These are phyloP conservation scores for Scheffersomyces stambukii DNA, from an alignment of 1,139 yeast species.

Conservation along the genomic window DNA sequence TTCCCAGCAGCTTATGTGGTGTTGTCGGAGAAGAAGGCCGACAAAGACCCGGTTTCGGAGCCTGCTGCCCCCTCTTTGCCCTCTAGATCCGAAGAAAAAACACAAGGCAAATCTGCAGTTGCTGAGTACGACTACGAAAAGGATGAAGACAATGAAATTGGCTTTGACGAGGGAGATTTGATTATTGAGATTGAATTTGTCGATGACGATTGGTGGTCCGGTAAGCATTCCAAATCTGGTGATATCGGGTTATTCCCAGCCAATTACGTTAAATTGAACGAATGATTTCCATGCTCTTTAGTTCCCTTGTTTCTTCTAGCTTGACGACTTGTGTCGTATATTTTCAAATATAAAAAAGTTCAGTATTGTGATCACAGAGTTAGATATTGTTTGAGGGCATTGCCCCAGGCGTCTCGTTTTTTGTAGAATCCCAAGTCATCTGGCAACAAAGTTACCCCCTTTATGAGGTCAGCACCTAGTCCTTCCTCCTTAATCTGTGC, in stretches of 20 bases:
- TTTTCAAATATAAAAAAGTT: no score
- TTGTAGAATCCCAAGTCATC: conserved; percentile 58
- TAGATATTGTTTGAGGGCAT: no score
- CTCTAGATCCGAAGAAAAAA: conserved; percentile 7
- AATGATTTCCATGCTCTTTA: no score
- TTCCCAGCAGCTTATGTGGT: conserved; percentile 73
- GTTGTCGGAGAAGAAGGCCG: conserved; percentile 21
- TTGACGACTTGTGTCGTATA: no score
- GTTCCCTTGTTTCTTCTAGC: no score
- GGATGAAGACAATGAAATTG: conserved; percentile 81
- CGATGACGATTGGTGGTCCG: conserved; percentile 98
- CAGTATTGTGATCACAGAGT: no score
- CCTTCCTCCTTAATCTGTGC: conserved; percentile 33
- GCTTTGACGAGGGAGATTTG: conserved; percentile 75
- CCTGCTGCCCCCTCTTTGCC: conserved; percentile 15
- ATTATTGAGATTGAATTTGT: conserved; percentile 82
- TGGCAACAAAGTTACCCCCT: conserved; percentile 59
- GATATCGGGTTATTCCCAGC: conserved; percentile 87
- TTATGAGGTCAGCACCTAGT: conserved; percentile 39
- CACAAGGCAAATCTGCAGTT: conserved; percentile 48
- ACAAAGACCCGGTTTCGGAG: conserved; percentile 1
- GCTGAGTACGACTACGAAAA: conserved; percentile 69
- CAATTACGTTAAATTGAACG: conserved; percentile 60
- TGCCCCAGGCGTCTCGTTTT: conserved; percentile 60
- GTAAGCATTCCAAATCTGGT: conserved; percentile 60